Evolutionary conservation across 2,329 filamentous ascomycete species (phyloP), one percentile per base, ranked within the genome.

Genomic region (Venturia oleaginea): DNA sequence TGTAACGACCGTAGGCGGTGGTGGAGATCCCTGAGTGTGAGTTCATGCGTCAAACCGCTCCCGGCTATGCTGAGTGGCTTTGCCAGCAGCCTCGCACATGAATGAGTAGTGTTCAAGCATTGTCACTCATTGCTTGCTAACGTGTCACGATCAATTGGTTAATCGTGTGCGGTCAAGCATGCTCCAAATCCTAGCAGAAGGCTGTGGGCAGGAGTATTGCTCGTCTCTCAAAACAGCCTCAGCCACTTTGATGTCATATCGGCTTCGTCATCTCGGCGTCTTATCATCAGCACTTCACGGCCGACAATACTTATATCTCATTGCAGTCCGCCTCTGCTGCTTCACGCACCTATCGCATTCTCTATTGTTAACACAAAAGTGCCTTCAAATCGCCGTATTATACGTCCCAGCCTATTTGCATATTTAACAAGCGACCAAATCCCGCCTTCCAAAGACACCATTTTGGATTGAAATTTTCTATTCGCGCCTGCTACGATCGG

Each of bases 191-290:
- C 65, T 66, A 66, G 65, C 51, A 65, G 65, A 66, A 67, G 65
- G 66, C 66, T 66, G 55, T 66, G 63, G 66, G 66, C 57, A 67
- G 66, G 62, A 67, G 64, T 66, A 66, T 55, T 67, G 65, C 66
- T 67, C 61, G 65, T 8, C 66, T 67, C 10, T 67, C 61, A 34
- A 67, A 67, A 66, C 66, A 66, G 55, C 65, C 59, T 66, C 59
- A 65, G 63, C 65, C 34, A 42, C 63, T 65, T 66, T 10, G 55
- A 66, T 61, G 37, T 42, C 6, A 65, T 66, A 63, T 65, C 57
- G 46, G 48, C 65, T 65, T 61, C 57, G 54, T 62, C 37, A 65
- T 66, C 65, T 66, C 51, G 43, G 37, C 38, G 37, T 30, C 63
- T 65, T 55, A 54, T 59, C 57, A 43, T 66, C 37, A 27, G 57